Evolutionary conservation across 257 asterid genomes (phyloP).

Genomic region (Lantana camara): DNA sequence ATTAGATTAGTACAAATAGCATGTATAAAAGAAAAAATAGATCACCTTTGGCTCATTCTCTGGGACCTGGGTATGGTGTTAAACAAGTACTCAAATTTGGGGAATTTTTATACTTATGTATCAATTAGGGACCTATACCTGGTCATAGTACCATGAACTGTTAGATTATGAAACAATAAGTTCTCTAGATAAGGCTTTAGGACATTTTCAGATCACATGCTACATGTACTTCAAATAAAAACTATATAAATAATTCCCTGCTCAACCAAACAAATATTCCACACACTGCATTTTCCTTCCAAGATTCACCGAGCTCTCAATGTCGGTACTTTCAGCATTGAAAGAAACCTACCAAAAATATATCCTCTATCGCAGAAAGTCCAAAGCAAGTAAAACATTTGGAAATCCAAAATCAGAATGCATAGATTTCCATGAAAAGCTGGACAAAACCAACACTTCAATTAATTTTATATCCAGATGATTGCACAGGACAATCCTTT

Average conservation of each 20-base stretch:
- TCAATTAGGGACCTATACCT: constrained; percentile 15
- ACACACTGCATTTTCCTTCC: not conserved
- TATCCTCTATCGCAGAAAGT: not conserved
- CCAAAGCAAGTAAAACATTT: not conserved
- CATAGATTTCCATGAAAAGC: not conserved
- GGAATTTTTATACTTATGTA: constrained; percentile 20
- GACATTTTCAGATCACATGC: constrained; percentile 20
- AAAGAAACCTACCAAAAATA: not conserved
- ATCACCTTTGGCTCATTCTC: constrained; percentile 89
- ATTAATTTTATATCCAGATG: not conserved
- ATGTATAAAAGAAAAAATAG: not conserved
- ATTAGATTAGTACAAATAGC: not conserved
- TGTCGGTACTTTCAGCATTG: not conserved
- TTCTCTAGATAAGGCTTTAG: not conserved
- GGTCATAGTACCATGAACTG: constrained; percentile 15
- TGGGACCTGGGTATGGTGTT: constrained; percentile 37
- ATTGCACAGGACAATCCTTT: constrained; percentile 7
- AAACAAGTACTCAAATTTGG: constrained; percentile 17
- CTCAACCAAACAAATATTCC: not conserved
- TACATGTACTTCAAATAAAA: not conserved
- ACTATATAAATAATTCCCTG: not conserved
- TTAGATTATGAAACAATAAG: constrained; percentile 9
- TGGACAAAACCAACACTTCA: constrained; percentile 7
- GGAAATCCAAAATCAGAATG: not conserved
- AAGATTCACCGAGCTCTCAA: constrained; percentile 6